These are phyloP conservation scores for Thelephora terrestris DNA, from an alignment of 1,284 basidiomycete species.

Conservation along the genomic window DNA sequence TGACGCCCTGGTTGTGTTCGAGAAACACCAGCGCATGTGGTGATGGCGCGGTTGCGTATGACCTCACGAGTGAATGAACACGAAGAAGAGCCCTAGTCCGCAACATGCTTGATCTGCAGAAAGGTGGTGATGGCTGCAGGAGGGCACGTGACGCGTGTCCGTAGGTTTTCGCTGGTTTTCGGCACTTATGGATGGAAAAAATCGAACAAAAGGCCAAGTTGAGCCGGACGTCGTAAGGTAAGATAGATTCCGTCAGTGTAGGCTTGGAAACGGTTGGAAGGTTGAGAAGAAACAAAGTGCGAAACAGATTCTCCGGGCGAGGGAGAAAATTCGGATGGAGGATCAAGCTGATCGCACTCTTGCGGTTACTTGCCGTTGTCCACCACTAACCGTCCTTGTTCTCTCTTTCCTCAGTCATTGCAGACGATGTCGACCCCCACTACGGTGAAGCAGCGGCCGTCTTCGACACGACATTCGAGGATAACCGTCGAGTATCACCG, in stretches of 20 bases:
- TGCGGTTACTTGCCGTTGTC: too few species aligned
- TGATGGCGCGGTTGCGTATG: constrained; percentile 45
- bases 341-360: too few species aligned
- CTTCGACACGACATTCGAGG: constrained; percentile 45
- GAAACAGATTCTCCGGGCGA: too few species aligned
- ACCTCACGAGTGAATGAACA: constrained; percentile 26
- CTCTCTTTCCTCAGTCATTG: too few species aligned
- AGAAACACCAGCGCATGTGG: constrained; percentile 78
- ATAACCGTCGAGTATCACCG: constrained; percentile 67
- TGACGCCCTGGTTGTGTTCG: constrained; percentile 76
- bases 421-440: too few species aligned
- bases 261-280: too few species aligned
- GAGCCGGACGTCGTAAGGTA: too few species aligned
- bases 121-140: neutral
- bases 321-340: too few species aligned
- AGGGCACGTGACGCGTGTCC: neutral
- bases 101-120: constrained; percentile 22
- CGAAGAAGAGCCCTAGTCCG: constrained; percentile 19
- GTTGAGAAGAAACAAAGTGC: too few species aligned
- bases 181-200: constrained; percentile 1
- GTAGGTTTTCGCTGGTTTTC: constrained; percentile 2
- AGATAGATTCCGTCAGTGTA: too few species aligned
- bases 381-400: too few species aligned
- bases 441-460: constrained; percentile 14
- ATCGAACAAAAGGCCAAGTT: too few species aligned